These are phyloP conservation scores for Thermothielavioides terrestris DNA, from an alignment of 495 filamentous ascomycete species.

Conservation along the genomic window DNA sequence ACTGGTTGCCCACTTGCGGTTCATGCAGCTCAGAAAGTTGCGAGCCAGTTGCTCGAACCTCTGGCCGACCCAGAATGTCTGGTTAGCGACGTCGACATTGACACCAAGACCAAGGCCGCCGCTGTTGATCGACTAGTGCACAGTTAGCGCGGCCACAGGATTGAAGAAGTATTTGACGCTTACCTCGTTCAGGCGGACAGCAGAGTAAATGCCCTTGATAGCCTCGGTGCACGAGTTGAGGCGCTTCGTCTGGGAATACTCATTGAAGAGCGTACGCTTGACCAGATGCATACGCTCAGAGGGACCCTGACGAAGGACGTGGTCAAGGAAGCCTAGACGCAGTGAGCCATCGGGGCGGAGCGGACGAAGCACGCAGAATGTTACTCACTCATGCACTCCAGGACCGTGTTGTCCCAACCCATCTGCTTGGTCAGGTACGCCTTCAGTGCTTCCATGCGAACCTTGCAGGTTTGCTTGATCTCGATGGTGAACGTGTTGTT, in stretches of 20 bases:
- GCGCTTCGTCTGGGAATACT: background rate
- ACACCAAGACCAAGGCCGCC: constrained; percentile 52
- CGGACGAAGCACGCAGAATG: no score
- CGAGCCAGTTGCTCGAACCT: constrained; percentile 24
- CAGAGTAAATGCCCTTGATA: constrained; percentile 77
- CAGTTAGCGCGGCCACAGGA: background rate
- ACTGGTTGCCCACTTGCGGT: constrained; percentile 4
- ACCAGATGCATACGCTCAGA: constrained; percentile 53
- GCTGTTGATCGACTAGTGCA: constrained; percentile 29
- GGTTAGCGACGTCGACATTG: constrained; percentile 76
- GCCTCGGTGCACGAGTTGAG: constrained; percentile 48
- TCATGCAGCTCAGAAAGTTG: constrained; percentile 13
- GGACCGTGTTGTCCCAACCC: constrained; percentile 51
- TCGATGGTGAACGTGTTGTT: constrained; percentile 48
- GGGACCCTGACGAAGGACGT: constrained; percentile 71
- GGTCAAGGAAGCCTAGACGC: constrained; percentile 60
- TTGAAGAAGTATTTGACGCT: background rate
- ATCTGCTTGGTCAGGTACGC: constrained; percentile 54
- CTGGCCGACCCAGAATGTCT: constrained; percentile 58
- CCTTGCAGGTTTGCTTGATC: constrained; percentile 48
- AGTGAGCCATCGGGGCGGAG: background rate
- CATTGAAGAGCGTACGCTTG: constrained; percentile 72
- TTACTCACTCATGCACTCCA: constrained; percentile 63
- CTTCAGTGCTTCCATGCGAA: constrained; percentile 56
- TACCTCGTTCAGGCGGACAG: constrained; percentile 53